Conservation (phyloP, 768 basidiomycete species). For the Rhizopogon sp. region DNA sequence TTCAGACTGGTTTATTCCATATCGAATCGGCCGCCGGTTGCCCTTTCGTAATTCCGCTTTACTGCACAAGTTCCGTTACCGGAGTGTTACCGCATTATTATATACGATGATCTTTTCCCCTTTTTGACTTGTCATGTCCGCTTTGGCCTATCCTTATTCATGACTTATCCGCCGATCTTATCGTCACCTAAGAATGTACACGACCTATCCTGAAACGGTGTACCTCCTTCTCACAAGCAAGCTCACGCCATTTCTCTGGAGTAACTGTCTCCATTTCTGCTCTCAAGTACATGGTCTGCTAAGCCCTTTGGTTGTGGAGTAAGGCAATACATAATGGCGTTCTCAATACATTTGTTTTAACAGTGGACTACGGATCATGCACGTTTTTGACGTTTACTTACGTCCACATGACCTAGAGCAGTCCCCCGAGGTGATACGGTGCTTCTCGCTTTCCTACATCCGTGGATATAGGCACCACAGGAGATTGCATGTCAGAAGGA, state of each 20-base stretch:
- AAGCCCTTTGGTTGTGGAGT: not conserved
- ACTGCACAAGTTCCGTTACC: slow-evolving; percentile 1
- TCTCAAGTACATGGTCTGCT: not conserved
- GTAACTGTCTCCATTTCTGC: not conserved
- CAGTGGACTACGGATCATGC: not conserved
- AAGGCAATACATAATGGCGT: not conserved
- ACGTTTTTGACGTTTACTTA: not conserved
- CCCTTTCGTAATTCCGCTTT: slow-evolving; percentile 10
- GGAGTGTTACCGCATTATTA: slow-evolving; percentile 12
- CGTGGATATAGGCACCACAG: slow-evolving; percentile 23
- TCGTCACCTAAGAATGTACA: slow-evolving; percentile 23
- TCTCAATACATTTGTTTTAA: not conserved
- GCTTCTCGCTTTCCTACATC: slow-evolving; percentile 5
- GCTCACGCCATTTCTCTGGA: not conserved
- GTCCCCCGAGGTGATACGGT: slow-evolving; percentile 9
- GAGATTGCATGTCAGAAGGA: not conserved
- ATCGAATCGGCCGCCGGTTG: slow-evolving; percentile 13
- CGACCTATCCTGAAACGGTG: slow-evolving; percentile 11
- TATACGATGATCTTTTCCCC: slow-evolving; percentile 28
- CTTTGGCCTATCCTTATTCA: slow-evolving; percentile 3
- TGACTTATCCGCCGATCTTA: slow-evolving; percentile 34
- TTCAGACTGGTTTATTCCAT: slow-evolving; percentile 7
- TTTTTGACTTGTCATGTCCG: slow-evolving; percentile 9
- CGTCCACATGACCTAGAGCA: slow-evolving; percentile 1
- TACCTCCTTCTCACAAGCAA: not conserved